Evolutionary conservation across 1,284 basidiomycete genomes (phyloP).

Genomic region (Ganoderma leucocontextum): DNA sequence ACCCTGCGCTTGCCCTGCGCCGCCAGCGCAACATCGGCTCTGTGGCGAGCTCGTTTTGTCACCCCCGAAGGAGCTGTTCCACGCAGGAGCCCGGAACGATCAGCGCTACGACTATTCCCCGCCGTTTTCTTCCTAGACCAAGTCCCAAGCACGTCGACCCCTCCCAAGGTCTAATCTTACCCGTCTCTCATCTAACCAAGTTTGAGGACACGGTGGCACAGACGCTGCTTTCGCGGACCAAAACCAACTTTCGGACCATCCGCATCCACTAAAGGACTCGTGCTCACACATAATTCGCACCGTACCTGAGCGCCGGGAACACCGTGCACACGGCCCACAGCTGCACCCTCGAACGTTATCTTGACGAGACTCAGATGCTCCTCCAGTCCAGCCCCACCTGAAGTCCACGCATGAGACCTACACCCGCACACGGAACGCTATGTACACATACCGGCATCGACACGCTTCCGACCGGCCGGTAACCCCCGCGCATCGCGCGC

Average conservation of each 20-base stretch:
- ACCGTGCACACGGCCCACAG: background rate
- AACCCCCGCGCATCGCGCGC: background rate
- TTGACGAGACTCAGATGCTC: background rate
- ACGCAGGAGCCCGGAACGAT: background rate
- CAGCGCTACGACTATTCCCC: background rate
- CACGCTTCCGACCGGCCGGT: conserved; percentile 6
- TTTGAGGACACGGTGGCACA: background rate
- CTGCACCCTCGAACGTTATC: background rate
- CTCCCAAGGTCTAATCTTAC: conserved; percentile 1
- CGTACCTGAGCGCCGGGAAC: background rate
- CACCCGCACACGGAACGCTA: background rate
- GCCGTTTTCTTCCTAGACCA: background rate
- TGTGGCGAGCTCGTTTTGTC: background rate
- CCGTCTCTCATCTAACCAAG: conserved; percentile 1
- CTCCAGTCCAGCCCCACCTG: background rate
- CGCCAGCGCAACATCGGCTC: background rate
- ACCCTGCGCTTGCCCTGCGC: background rate
- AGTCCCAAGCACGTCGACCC: background rate
- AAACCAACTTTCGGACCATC: background rate
- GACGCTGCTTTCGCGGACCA: background rate
- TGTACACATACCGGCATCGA: background rate
- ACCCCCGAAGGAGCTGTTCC: background rate
- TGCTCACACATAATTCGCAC: background rate
- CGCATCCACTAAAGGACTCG: background rate
- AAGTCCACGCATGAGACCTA: background rate